Evolutionary conservation across 2,329 filamentous ascomycete genomes (phyloP).

Genomic region (Harringtonia aguacate): DNA sequence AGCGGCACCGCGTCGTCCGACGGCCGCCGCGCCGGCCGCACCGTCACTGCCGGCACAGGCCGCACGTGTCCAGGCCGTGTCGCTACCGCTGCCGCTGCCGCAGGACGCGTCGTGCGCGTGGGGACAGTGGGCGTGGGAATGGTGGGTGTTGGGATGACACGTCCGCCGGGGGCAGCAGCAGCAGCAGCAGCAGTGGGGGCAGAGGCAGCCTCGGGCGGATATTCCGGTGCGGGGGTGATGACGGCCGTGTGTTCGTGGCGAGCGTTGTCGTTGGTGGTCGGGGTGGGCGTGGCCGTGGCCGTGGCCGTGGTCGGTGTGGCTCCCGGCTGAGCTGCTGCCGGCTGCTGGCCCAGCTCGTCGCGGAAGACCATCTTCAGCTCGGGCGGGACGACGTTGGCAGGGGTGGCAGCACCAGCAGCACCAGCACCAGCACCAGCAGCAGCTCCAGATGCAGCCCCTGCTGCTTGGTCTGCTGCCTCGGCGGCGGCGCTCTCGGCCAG

Average conservation of each 20-base stretch:
- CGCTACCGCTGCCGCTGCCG: slow-evolving; percentile 7
- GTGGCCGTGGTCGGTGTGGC: slow-evolving; percentile 19
- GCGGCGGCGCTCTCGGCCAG: slow-evolving; percentile 58
- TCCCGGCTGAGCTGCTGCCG: too few species aligned
- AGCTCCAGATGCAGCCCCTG: too few species aligned
- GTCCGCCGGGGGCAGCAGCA: too few species aligned
- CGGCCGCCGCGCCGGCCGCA: slow-evolving; percentile 4
- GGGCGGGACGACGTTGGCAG: slow-evolving; percentile 26
- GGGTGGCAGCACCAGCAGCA: neutral
- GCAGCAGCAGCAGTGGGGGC: too few species aligned
- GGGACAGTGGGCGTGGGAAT: too few species aligned
- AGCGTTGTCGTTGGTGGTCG: too few species aligned
- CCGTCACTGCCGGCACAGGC: neutral
- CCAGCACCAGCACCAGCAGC: too few species aligned
- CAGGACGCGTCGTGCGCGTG: slow-evolving; percentile 4
- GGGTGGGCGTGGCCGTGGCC: neutral
- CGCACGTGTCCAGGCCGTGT: slow-evolving; percentile 3
- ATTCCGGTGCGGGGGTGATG: slow-evolving; percentile 19
- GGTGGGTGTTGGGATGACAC: too few species aligned
- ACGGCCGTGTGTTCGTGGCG: neutral
- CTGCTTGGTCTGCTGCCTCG: slow-evolving; percentile 21
- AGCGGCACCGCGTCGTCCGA: slow-evolving; percentile 44
- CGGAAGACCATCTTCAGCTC: slow-evolving; percentile 59
- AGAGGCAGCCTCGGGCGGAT: slow-evolving; percentile 23
- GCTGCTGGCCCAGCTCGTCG: slow-evolving; percentile 60